These are phyloP conservation scores for Luvunga scandens DNA, from an alignment of 345 rosid species.

Conservation along the genomic window DNA sequence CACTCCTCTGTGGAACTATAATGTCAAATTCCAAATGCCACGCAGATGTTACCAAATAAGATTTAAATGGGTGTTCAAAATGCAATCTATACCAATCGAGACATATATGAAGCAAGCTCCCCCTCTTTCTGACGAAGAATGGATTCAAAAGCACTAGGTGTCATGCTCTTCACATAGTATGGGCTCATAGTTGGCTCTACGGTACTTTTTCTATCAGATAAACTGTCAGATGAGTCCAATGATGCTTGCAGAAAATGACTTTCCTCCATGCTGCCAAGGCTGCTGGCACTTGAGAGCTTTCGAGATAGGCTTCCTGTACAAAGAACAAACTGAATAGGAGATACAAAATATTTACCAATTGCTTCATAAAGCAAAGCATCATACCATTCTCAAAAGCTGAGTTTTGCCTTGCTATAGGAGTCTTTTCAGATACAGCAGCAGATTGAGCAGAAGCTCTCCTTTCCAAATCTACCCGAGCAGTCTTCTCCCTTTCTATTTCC, in stretches of 20 bases:
- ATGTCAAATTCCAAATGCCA: neutral
- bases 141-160: conserved; percentile 88
- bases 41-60: neutral
- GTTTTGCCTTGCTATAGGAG: conserved; percentile 51
- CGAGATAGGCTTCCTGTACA: conserved; percentile 66
- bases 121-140: conserved; percentile 99
- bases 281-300: conserved; percentile 79
- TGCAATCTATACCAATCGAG: conserved; percentile 76
- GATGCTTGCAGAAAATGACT: conserved; percentile 95
- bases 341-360: conserved; percentile 14
- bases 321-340: conserved; percentile 5
- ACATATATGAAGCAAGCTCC: conserved; percentile 93
- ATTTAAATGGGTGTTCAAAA: conserved; percentile 8
- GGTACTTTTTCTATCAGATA: conserved; percentile 67
- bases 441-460: conserved; percentile 54
- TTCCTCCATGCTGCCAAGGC: conserved; percentile 96
- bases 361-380: conserved; percentile 10
- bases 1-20: neutral
- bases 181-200: conserved; percentile 71
- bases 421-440: conserved; percentile 53
- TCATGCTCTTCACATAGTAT: conserved; percentile 90
- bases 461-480: conserved; percentile 84
- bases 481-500: conserved; percentile 91
- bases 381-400: conserved; percentile 75
- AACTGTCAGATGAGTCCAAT: conserved; percentile 75